Base-by-base conservation (phyloP, 768 basidiomycete genomes). In the Termitomyces sp. region DNA sequence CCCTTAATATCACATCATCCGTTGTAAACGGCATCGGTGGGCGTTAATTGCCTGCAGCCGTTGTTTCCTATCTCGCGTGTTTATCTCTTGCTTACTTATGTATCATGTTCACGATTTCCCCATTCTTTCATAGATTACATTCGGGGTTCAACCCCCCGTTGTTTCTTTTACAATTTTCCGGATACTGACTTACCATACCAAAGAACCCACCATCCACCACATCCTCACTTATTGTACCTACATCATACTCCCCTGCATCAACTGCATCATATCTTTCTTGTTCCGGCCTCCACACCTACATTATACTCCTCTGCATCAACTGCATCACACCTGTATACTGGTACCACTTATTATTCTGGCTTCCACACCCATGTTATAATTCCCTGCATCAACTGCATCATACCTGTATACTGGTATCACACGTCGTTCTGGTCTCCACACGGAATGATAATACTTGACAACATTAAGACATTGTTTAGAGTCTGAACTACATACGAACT, bases 101-200 rank as follows among this genome's bases (percentile, higher is more conserved):
- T 63, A 71, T 62, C 45, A 54, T 44, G 40, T 61, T 68, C 66
- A 53, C 29, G 50, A 63, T 73, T 45, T 72, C 67, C 65, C 72
- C 52, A 53, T 41, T 58, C 37, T 57, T 47, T 50, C 46, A 59
- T 63, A 64, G 58, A 63, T 41, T 54, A 51, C 61, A 65, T 65
- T 68, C 78, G 87, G 87, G 89, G 89, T 91, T 91, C 89, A 91
- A 91, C 61, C 89, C 87, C 87, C 88, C 87, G 41, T 53, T 53
- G 27, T 40, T 42, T 31, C 25, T 80, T 69, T 72, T 70, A 68
- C 62, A 21, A 63, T 64, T 58, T 69, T 64, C 62, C 61, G 68
- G 66, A 68, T 66, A 54, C 55, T 42, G 53, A 54, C 60, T 55
- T 60, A 63, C 56, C 62, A n/a, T n/a, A n/a, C n/a, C n/a, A n/a